Conservation (phyloP, 192 early-diverging fungal genomes). For the Podila horticola region DNA sequence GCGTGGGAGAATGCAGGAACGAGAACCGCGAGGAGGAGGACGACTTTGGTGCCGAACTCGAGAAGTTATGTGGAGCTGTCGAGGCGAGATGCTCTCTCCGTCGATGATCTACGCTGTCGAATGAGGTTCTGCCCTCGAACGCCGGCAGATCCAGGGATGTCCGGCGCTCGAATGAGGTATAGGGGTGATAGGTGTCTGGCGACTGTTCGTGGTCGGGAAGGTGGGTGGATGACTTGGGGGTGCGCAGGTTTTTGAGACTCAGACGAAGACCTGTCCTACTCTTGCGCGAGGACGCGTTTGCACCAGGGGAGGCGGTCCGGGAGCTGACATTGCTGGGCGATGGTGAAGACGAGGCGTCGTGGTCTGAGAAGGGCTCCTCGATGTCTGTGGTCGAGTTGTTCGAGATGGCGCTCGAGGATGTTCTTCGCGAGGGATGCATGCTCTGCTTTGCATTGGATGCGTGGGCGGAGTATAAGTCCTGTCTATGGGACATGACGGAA, state of each 20-base stretch:
- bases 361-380: slow-evolving; percentile 42
- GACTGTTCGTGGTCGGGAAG: slow-evolving; percentile 24
- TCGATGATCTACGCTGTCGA: slow-evolving; percentile 28
- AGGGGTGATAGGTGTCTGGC: slow-evolving; percentile 7
- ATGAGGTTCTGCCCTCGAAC: slow-evolving; percentile 31
- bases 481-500: slow-evolving; percentile 13
- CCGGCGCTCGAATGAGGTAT: not conserved
- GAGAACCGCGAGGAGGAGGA: slow-evolving; percentile 32
- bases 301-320: slow-evolving; percentile 29
- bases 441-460: not conserved
- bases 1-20: slow-evolving; percentile 41
- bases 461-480: slow-evolving; percentile 1
- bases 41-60: slow-evolving; percentile 31
- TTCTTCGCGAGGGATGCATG: slow-evolving; percentile 11
- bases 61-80: slow-evolving; percentile 14
- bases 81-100: slow-evolving; percentile 27
- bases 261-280: slow-evolving; percentile 23
- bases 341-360: slow-evolving; percentile 20
- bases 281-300: slow-evolving; percentile 9
- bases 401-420: slow-evolving; percentile 42
- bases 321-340: slow-evolving; percentile 31
- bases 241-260: slow-evolving; percentile 38
- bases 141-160: slow-evolving; percentile 13
- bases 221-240: slow-evolving; percentile 14
- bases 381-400: slow-evolving; percentile 39